Evolutionary conservation across 371 early-diverging fungal species (phyloP).

Genomic region (Coemansia sp.): DNA sequence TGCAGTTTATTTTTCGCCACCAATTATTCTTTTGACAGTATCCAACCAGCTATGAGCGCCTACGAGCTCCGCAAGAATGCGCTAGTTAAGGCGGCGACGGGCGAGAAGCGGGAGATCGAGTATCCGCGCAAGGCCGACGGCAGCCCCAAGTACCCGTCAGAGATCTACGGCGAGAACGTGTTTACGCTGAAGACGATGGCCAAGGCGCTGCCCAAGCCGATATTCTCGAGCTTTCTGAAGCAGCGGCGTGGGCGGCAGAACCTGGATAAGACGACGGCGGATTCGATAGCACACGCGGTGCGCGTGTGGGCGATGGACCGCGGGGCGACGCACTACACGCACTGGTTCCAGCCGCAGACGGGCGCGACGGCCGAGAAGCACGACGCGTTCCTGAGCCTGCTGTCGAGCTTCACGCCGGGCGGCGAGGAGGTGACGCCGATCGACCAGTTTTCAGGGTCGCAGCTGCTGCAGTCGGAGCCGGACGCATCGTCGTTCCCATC

Average conservation of each 20-base stretch:
- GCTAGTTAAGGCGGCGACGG: slow-evolving; percentile 53
- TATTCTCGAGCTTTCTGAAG: slow-evolving; percentile 84
- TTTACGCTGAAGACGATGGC: slow-evolving; percentile 86
- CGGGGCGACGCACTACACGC: slow-evolving; percentile 96
- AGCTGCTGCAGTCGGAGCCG: slow-evolving; percentile 96
- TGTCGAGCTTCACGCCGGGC: slow-evolving; percentile 68
- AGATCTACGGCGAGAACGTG: slow-evolving; percentile 89
- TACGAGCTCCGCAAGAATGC: slow-evolving; percentile 49
- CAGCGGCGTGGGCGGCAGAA: slow-evolving; percentile 84
- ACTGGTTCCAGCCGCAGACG: slow-evolving; percentile 99
- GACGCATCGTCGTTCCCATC: slow-evolving; percentile 98
- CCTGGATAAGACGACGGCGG: slow-evolving; percentile 89
- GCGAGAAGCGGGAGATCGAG: slow-evolving; percentile 62
- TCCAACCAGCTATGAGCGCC: slow-evolving; percentile 8
- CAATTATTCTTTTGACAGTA: background rate
- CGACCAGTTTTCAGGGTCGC: slow-evolving; percentile 93
- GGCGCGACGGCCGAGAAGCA: slow-evolving; percentile 98
- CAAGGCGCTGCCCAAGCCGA: slow-evolving; percentile 89
- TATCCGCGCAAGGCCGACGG: slow-evolving; percentile 73
- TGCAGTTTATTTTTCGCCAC: background rate
- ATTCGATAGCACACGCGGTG: slow-evolving; percentile 97
- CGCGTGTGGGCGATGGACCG: slow-evolving; percentile 96
- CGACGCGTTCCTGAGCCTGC: slow-evolving; percentile 92
- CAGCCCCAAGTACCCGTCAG: slow-evolving; percentile 75
- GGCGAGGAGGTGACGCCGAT: slow-evolving; percentile 85